These are phyloP conservation scores for Aspergillus transmontanensis DNA, from an alignment of 2,329 filamentous ascomycete genomes.

Conservation along the genomic window DNA sequence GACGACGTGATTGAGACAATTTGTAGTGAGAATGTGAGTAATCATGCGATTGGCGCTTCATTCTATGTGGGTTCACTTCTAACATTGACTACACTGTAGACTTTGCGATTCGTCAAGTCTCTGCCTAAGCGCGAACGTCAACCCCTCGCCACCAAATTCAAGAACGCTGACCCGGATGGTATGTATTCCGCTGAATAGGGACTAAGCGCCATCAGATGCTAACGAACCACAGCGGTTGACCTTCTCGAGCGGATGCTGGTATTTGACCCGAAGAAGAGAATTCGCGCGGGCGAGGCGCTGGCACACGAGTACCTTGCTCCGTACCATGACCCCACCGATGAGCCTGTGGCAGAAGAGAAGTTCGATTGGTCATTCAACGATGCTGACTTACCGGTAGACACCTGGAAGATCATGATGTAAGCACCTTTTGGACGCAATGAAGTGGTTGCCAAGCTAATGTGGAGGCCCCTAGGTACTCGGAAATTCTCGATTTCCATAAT, in stretches of 20 bases:
- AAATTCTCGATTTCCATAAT: slow-evolving; percentile 98
- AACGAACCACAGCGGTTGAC: slow-evolving; percentile 69
- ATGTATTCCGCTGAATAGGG: slow-evolving; percentile 32
- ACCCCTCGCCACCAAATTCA: slow-evolving; percentile 85
- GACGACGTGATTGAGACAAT: slow-evolving; percentile 99
- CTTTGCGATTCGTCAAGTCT: slow-evolving; percentile 94
- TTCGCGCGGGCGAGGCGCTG: slow-evolving; percentile 83
- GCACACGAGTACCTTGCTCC: slow-evolving; percentile 91
- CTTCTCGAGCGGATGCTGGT: slow-evolving; percentile 96
- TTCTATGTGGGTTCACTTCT: slow-evolving; percentile 22
- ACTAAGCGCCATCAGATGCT: slow-evolving; percentile 9
- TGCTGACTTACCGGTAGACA: slow-evolving; percentile 93
- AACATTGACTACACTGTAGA: slow-evolving; percentile 56
- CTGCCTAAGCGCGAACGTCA: slow-evolving; percentile 92
- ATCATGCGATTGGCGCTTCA: background rate
- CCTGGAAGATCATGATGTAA: slow-evolving; percentile 99
- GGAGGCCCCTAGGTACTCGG: slow-evolving; percentile 74
- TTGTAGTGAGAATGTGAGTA: slow-evolving; percentile 89
- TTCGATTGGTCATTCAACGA: slow-evolving; percentile 99
- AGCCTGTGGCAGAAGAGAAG: slow-evolving; percentile 93
- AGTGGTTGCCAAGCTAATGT: background rate
- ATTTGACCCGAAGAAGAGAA: slow-evolving; percentile 95
- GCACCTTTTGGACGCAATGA: slow-evolving; percentile 32
- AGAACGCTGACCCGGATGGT: slow-evolving; percentile 88
- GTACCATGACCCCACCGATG: slow-evolving; percentile 96